Base-by-base conservation (phyloP, 208 protist species). In the Leishmania tarentolae region DNA sequence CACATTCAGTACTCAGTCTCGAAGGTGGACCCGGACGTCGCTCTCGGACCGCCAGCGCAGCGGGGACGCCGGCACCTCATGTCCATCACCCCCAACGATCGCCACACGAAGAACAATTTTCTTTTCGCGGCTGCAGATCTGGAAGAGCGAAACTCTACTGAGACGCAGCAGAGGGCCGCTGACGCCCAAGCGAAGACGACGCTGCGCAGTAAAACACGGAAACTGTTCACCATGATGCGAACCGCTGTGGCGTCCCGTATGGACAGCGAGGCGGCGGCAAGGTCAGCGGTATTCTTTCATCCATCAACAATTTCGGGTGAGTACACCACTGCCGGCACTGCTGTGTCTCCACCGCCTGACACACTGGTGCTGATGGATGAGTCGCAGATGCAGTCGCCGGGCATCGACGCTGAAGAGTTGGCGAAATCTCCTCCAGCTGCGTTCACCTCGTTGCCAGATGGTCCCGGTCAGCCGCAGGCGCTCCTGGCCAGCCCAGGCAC, bases 1-100 rank as follows among this genome's bases (percentile, higher is more conserved):
- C 75, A 87, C 61, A 97, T 97, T 57, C 90, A 97, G 81, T 83
- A 87, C 40, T 94, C 89, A 53, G 93, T 97, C 50, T 95, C 92
- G 24, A 77, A 88, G 42, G 91, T 95, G 19, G 93, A 97, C 83
- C 92, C 93, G 1, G 93, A 97, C 78, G 90, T 97, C 44, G 92
- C 90, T 3, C 76, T 97, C 66, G 92, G 93, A 24, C 86, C 92
- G 40, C 92, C 90, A 17, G 81, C 85, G 59, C 91, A 97, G 72
- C 91, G 93, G 19, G 86, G 87, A 15, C 86, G 91, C 8, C 90
- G 92, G 7, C 82, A 87, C 31, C 84, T 87, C 80, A 95, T 97
- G 91, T 86, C 92, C 7, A 76, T 91, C 72, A 95, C 91, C 6
- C 93, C 93, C 0, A 97, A 93, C 78, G 87, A 94, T 35, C 92